A percentile compares a stretch with the other conserved stretches of the same genome.
Conservation (phyloP, 202 grass and related monocot genomes). For the Alloteropsis angusta region DNA sequence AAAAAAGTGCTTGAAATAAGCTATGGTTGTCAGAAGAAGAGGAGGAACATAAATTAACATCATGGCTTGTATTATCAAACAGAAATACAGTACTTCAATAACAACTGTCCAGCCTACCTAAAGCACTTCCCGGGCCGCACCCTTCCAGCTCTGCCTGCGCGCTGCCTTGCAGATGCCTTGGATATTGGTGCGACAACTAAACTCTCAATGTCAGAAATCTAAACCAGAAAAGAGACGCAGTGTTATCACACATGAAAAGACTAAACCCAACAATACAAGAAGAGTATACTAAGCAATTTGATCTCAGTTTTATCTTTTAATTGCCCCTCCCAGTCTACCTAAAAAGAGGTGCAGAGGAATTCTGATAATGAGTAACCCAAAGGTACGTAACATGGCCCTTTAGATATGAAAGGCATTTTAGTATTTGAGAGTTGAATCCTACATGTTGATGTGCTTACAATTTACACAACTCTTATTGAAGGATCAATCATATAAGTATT, state of each 20-base stretch:
- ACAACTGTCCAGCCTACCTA: conserved; percentile 37
- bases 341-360: no score
- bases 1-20: neutral
- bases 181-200: conserved; percentile 86
- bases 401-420: no score
- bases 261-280: neutral
- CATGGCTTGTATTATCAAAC: neutral
- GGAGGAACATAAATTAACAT: neutral
- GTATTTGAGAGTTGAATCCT: neutral
- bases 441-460: neutral
- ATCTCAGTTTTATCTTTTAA: conserved; percentile 1
- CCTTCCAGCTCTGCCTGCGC: conserved; percentile 92
- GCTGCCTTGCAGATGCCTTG: conserved; percentile 89
- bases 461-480: neutral
- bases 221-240: conserved; percentile 12
- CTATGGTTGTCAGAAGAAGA: neutral
- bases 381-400: no score
- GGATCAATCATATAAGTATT: neutral
- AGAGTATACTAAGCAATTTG: neutral
- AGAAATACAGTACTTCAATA: neutral
- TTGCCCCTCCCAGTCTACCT: neutral
- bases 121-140: conserved; percentile 87
- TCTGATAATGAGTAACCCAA: no score
- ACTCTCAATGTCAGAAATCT: conserved; percentile 92
- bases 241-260: neutral